phyloP scores from a whole-genome alignment of 352 stramenopile species.

The Nothophytophthora sp. region DNA sequence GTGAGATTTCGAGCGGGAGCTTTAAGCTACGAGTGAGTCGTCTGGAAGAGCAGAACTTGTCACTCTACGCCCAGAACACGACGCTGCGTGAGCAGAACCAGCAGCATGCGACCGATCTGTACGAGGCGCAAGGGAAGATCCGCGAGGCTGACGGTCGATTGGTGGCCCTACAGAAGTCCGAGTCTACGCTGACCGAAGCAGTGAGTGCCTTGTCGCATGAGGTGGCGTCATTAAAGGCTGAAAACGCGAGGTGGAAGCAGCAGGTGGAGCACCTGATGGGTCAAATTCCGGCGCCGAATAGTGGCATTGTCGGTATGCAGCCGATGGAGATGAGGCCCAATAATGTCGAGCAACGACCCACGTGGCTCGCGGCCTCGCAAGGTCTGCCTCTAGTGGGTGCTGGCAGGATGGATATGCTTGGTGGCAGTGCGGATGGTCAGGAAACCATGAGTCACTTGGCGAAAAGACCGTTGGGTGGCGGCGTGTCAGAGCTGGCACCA shows the following conservation, averaged over 20 bases:
- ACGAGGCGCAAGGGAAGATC: not conserved
- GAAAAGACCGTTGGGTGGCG: not conserved
- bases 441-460: not conserved
- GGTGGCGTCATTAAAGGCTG: not conserved
- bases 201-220: not conserved
- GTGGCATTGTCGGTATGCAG: not conserved
- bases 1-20: slow-evolving; percentile 3
- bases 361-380: not conserved
- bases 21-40: slow-evolving; percentile 11
- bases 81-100: not conserved
- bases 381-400: too few species aligned
- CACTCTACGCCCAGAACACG: slow-evolving; percentile 6
- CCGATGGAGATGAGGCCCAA: not conserved
- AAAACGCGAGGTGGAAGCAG: not conserved
- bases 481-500: not conserved
- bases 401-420: not conserved
- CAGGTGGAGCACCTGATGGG: not conserved
- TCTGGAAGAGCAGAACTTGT: slow-evolving; percentile 8
- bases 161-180: not conserved
- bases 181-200: not conserved
- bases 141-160: not conserved
- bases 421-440: not conserved
- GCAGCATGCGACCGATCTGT: not conserved
- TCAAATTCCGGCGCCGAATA: not conserved
- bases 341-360: not conserved